phyloP scores from a whole-genome alignment of 331 rosid genomes.

The Arachis monticola region DNA sequence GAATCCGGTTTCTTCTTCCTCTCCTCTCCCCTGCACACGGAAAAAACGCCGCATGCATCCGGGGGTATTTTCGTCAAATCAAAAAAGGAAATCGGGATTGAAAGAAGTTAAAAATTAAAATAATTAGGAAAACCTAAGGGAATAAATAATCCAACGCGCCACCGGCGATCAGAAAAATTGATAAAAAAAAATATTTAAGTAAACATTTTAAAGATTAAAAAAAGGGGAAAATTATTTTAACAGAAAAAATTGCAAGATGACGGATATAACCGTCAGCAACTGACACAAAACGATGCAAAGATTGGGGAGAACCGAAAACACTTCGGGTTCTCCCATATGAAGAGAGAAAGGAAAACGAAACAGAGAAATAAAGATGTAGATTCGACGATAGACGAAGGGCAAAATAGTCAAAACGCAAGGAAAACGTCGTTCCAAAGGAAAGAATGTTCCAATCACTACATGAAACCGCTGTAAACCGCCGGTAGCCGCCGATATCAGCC shows the following conservation, averaged over 20 bases:
- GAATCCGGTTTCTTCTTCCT: slow-evolving; percentile 2
- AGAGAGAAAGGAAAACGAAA: not conserved
- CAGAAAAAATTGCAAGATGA: not conserved
- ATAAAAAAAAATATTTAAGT: not conserved
- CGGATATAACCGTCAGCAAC: slow-evolving; percentile 47
- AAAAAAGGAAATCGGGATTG: not conserved
- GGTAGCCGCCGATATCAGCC: not conserved
- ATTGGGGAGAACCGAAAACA: slow-evolving; percentile 26
- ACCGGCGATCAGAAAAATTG: not conserved
- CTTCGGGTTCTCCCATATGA: not conserved
- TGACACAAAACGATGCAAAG: slow-evolving; percentile 35
- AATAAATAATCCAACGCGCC: not conserved
- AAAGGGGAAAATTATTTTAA: not conserved
- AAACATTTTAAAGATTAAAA: not conserved
- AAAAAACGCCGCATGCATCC: not conserved
- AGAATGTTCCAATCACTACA: slow-evolving; percentile 39
- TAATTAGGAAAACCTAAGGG: not conserved
- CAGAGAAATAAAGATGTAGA: not conserved
- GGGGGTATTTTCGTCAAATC: slow-evolving; percentile 46
- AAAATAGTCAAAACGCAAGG: slow-evolving; percentile 36
- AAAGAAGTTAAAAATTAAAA: not conserved
- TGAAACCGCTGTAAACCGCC: slow-evolving; percentile 29
- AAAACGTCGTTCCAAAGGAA: slow-evolving; percentile 36
- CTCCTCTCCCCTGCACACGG: not conserved
- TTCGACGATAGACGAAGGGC: slow-evolving; percentile 33